Base-by-base conservation (phyloP, 805 yeast species). In the Candida saitoana region DNA sequence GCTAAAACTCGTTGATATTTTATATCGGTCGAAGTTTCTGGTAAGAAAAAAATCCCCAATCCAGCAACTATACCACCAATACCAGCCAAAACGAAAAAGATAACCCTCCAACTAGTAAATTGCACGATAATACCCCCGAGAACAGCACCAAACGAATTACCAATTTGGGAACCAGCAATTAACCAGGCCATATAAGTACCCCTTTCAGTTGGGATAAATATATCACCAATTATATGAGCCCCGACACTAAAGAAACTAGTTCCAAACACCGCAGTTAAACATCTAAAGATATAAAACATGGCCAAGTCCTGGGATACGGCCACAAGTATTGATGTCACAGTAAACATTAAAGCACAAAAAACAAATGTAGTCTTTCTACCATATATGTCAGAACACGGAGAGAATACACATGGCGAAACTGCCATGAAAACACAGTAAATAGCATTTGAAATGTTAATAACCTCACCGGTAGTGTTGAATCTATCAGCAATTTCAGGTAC, bases 201-300 rank as follows among this genome's bases (percentile, higher is more conserved):
- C 49, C 84, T 57, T 48, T 74, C 69, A 15, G 63, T 65, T 0
- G 82, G 82, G 4, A 56, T 57, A 51, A 67, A 74, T 31, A 76
- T 65, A 52, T 77, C 84, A 15, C 76, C 74, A 11, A 77, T 60
- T 8, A 76, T 62, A 15, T 67, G 64, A 3, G 79, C 80, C 2
- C 81, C 82, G 20, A 77, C 63, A 30, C 76, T 60, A 56, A 78
- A 76, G 45, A 77, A 76, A 0, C 79, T 67, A 1, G 82, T 76
- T 4, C 82, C 83, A 50, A 73, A 71, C 7, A 79, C 49, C 0
- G 79, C 82, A n/a, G 73, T 60, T 9, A 69, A 39, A 3, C 74
- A 65, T 50, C 84, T 57, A 46, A 77, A 77, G 0, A 78, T 61
- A 40, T 67, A 74, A 53, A 77, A 77, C 79, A 75, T 76, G 3